Conservation (phyloP, 2,329 filamentous ascomycete species). For the Cordyceps pruinosa region DNA sequence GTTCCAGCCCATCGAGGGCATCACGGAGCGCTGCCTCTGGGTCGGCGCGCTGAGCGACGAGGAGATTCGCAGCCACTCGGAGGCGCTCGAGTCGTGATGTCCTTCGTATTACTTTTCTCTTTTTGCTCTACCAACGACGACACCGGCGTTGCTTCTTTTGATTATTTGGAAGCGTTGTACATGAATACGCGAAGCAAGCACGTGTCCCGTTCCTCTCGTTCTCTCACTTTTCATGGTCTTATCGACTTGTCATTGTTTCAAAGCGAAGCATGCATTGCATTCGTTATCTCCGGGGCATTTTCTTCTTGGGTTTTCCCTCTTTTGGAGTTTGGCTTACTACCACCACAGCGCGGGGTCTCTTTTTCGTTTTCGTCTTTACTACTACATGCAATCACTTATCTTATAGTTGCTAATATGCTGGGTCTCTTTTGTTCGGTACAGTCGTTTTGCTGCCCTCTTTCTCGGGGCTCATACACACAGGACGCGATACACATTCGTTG, state of each 20-base stretch:
- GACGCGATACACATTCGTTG: neutral
- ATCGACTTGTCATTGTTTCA: neutral
- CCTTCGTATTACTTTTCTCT: neutral
- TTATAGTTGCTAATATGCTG: neutral
- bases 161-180: neutral
- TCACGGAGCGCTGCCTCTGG: conserved; percentile 79
- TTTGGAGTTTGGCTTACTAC: neutral
- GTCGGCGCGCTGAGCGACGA: conserved; percentile 68
- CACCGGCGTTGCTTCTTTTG: neutral
- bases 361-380: neutral
- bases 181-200: neutral
- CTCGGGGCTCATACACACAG: neutral
- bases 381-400: neutral
- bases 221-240: neutral
- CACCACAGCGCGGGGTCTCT: neutral
- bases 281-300: neutral
- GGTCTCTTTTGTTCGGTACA: neutral
- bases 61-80: conserved; percentile 57
- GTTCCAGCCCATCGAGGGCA: conserved; percentile 68
- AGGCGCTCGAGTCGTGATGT: conserved; percentile 36
- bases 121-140: neutral
- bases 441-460: neutral
- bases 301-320: neutral
- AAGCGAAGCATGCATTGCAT: neutral
- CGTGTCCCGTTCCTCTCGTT: neutral